These are phyloP conservation scores for Cynara cardunculus DNA, from an alignment of 129 eudicot genomes.

Conservation along the genomic window DNA sequence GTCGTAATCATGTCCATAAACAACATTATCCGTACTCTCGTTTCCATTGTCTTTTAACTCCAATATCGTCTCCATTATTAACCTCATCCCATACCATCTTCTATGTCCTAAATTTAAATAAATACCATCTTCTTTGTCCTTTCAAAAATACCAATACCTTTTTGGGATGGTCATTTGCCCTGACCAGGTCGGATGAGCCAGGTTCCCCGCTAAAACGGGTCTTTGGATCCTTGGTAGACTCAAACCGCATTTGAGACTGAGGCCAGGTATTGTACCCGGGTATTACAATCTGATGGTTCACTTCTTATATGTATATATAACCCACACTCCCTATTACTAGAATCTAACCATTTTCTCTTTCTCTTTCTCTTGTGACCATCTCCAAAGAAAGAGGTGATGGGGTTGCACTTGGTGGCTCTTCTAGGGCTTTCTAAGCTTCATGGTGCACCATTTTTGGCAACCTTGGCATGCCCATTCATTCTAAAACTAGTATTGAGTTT, in stretches of 20 bases:
- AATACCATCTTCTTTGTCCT: neutral
- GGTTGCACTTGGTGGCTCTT: slow-evolving; percentile 19
- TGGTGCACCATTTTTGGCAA: slow-evolving; percentile 15
- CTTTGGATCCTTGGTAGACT: too few relatives aligned
- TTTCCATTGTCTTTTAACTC: slow-evolving; percentile 8
- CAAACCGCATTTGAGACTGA: too few relatives aligned
- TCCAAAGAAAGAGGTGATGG: slow-evolving; percentile 4
- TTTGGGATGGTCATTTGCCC: too few relatives aligned
- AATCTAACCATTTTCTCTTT: neutral
- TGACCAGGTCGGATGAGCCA: too few relatives aligned
- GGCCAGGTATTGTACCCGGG: too few relatives aligned
- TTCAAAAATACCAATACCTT: neutral
- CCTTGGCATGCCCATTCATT: slow-evolving; percentile 18
- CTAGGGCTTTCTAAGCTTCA: slow-evolving; percentile 16
- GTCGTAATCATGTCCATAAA: slow-evolving; percentile 9
- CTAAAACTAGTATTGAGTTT: slow-evolving; percentile 16
- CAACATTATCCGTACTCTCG: neutral
- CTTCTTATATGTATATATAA: neutral
- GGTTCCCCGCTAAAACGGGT: too few relatives aligned
- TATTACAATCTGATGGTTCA: too few relatives aligned
- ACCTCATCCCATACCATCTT: neutral
- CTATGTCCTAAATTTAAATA: neutral
- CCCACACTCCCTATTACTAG: neutral
- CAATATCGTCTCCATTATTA: neutral
- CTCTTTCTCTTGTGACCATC: neutral